Evolutionary conservation across 2,329 filamentous ascomycete genomes (phyloP).

Genomic region (Diaporthe ilicicola): DNA sequence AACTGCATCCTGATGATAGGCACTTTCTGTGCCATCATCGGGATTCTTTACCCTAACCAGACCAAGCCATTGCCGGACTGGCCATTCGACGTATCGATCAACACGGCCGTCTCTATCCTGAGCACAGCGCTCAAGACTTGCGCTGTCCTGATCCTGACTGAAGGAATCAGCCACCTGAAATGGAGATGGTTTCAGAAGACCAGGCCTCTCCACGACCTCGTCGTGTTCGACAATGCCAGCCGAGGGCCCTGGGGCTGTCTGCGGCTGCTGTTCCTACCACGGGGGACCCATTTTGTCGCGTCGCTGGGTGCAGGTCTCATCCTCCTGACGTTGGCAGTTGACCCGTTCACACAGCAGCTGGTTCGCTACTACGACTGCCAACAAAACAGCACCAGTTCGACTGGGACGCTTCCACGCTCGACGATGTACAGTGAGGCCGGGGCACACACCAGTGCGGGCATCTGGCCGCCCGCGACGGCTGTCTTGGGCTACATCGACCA

Average conservation of each 20-base stretch:
- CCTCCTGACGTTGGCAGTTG: neutral
- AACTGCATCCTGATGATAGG: constrained; percentile 17
- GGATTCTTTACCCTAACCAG: constrained; percentile 5
- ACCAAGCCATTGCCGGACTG: constrained; percentile 8
- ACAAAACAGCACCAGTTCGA: neutral
- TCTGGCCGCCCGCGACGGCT: neutral
- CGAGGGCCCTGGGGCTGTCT: constrained; percentile 6
- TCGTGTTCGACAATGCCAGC: neutral
- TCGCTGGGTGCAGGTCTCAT: neutral
- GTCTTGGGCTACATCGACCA: constrained; percentile 14
- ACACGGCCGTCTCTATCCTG: constrained; percentile 7
- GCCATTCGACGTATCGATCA: constrained; percentile 8
- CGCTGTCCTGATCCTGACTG: neutral
- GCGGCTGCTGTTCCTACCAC: constrained; percentile 2
- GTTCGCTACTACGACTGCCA: constrained; percentile 8
- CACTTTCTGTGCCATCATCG: neutral
- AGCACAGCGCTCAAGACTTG: neutral
- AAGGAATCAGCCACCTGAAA: constrained; percentile 4
- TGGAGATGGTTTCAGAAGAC: neutral
- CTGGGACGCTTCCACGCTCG: neutral
- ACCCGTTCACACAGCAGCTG: constrained; percentile 5
- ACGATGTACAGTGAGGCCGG: neutral
- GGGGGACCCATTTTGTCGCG: neutral
- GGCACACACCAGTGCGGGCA: neutral
- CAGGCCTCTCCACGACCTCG: constrained; percentile 6